Evolutionary conservation across 164 flowering plant species (phyloP).

Genomic region (Warburgia ugandensis): DNA sequence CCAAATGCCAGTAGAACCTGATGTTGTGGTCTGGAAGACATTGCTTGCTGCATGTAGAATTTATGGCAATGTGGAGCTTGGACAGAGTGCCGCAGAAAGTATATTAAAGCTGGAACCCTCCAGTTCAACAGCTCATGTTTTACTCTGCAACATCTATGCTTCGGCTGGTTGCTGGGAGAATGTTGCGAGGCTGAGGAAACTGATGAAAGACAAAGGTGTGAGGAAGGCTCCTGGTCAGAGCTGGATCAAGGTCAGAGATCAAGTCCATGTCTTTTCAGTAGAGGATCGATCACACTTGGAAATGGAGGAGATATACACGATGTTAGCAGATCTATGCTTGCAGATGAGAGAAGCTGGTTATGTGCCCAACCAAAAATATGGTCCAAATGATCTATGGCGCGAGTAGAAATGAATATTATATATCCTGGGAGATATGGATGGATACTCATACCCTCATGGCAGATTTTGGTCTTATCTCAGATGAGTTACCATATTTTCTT

Average conservation of each 20-base stretch:
- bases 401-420: neutral
- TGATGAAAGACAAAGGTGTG: conserved; percentile 12
- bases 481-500: neutral
- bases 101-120: conserved; percentile 13
- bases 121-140: conserved; percentile 22
- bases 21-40: conserved; percentile 17
- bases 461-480: neutral
- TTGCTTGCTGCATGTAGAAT: conserved; percentile 25
- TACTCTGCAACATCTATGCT: conserved; percentile 25
- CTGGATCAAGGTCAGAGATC: conserved; percentile 48
- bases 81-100: conserved; percentile 9
- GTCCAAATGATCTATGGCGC: neutral
- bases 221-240: conserved; percentile 58
- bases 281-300: conserved; percentile 47
- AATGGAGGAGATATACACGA: conserved; percentile 33
- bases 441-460: too few species aligned
- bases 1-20: conserved; percentile 21
- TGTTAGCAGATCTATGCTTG: conserved; percentile 34
- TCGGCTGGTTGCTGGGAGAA: conserved; percentile 21
- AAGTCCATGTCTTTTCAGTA: conserved; percentile 40
- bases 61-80: conserved; percentile 14
- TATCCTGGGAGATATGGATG: too few species aligned
- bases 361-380: conserved; percentile 16
- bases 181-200: conserved; percentile 21
- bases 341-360: conserved; percentile 37